Base-by-base conservation (phyloP, 1,139 yeast species). In the Hemisphaericaspora xylanilytica region DNA sequence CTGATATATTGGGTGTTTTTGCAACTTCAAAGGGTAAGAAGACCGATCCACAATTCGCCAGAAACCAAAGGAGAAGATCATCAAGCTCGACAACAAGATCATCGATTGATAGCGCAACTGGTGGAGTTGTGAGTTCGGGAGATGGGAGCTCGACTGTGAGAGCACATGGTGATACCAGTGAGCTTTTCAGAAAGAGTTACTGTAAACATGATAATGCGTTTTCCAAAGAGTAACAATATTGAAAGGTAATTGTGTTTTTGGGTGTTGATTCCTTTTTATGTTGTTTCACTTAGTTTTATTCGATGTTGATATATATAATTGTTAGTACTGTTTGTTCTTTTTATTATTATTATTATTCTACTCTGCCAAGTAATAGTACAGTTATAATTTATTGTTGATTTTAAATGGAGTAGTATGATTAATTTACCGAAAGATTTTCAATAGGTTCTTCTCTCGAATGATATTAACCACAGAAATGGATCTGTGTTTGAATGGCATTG, bases 61-160 rank as follows among this genome's bases (percentile, higher is more conserved):
- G 97, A 58, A 83, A 88, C 53, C 94, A 87, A 61, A 79, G 97
- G 59, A 77, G 97, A 55, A 73, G 87, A 56, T 75, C 84, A 9
- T 75, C 80, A 4, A 65, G 76, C 8, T 63, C 78, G 1, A 67
- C 73, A 2, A 65, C 73, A 3, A 50, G 74, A 39, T 64, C 72
- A 5, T 59, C 67, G 4, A 50, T 66, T 32, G 74, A 67, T 38
- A 53, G 57, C 37, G 39, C 51, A 12, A 45, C 47, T 33, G 40
- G 43, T n/a, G 49, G 26, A 9, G 4, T 22, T 17, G 18, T 12
- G 16, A 26, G 25, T 33, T 14, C 31, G 8, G 21, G 32, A 12
- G 39, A 16, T 17, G 20, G 26, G 12, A 38, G 28, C 29, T 15
- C 31, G 9, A 41, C 39, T 13, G 37, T 35, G 16, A 37, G 45